Conservation (phyloP, 2,329 filamentous ascomycete genomes). For the Aspergillus sp. region DNA sequence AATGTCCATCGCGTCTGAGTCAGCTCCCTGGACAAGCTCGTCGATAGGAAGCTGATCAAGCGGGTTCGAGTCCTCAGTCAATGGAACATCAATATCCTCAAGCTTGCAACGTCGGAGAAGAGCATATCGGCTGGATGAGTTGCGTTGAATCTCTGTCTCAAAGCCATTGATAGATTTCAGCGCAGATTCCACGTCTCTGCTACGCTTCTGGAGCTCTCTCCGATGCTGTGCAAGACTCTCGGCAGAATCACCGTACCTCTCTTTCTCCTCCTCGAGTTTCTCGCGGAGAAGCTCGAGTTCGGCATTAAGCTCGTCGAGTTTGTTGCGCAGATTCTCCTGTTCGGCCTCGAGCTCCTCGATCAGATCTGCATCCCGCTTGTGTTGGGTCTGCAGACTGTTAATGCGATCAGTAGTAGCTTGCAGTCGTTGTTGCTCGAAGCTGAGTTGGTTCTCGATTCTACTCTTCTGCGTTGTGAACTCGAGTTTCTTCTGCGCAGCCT, state of each 20-base stretch:
- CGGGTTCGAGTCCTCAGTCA: slow-evolving; percentile 66
- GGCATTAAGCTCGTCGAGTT: slow-evolving; percentile 70
- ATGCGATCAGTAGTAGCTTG: slow-evolving; percentile 70
- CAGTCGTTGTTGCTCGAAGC: slow-evolving; percentile 69
- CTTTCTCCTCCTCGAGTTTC: slow-evolving; percentile 67
- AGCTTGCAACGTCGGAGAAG: slow-evolving; percentile 86
- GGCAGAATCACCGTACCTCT: slow-evolving; percentile 66
- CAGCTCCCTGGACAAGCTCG: slow-evolving; percentile 69
- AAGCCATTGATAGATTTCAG: slow-evolving; percentile 73
- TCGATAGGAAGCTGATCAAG: slow-evolving; percentile 86
- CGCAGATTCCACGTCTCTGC: slow-evolving; percentile 75
- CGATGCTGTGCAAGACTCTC: slow-evolving; percentile 78
- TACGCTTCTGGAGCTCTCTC: slow-evolving; percentile 77
- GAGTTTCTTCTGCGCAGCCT: slow-evolving; percentile 80
- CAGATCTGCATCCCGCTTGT: slow-evolving; percentile 66
- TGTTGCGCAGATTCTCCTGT: slow-evolving; percentile 71
- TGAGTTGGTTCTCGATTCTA: slow-evolving; percentile 60
- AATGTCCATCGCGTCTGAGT: slow-evolving; percentile 89
- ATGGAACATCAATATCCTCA: slow-evolving; percentile 85
- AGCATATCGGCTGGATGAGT: slow-evolving; percentile 78
- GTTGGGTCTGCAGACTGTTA: slow-evolving; percentile 64
- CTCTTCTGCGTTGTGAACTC: slow-evolving; percentile 79
- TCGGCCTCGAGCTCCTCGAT: slow-evolving; percentile 70
- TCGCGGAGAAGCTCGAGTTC: slow-evolving; percentile 76
- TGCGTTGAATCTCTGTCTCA: slow-evolving; percentile 85